phyloP scores from a whole-genome alignment of 129 eudicot genomes.

The Flaveria bidentis region DNA sequence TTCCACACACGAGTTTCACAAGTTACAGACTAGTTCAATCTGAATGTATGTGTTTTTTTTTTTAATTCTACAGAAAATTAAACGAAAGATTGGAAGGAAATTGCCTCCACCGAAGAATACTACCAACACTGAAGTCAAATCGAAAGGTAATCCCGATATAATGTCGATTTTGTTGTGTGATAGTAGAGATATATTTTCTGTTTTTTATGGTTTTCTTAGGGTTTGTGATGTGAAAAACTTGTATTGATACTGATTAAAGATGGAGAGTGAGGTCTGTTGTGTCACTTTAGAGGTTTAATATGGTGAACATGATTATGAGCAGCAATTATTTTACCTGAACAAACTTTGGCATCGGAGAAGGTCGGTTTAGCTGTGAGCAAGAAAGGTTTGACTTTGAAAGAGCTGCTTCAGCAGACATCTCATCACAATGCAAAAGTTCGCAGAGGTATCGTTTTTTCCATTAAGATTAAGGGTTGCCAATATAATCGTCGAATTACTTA shows the following conservation, averaged over 20 bases:
- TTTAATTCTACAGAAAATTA: conserved; percentile 66
- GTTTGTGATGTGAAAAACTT: background rate
- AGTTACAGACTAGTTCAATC: no score
- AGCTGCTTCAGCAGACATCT: conserved; percentile 86
- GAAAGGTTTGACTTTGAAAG: conserved; percentile 90
- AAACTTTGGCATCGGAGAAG: conserved; percentile 88
- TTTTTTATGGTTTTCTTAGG: background rate
- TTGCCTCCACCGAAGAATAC: conserved; percentile 88
- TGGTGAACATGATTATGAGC: conserved; percentile 27
- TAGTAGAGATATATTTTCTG: background rate
- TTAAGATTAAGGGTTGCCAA: background rate
- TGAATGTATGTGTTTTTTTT: background rate
- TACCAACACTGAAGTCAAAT: conserved; percentile 84
- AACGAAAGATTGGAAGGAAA: conserved; percentile 77
- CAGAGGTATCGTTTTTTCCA: conserved; percentile 47
- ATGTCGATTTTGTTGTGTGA: no score
- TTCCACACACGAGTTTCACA: background rate
- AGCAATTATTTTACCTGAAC: conserved; percentile 92
- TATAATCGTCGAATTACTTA: no score
- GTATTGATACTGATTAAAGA: no score
- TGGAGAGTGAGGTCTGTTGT: no score
- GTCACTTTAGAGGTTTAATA: no score
- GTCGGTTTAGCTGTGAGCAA: conserved; percentile 77
- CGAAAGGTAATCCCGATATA: conserved; percentile 51
- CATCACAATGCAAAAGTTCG: conserved; percentile 95